Conservation (phyloP, 495 filamentous ascomycete species). For the Xylaria longipes region DNA sequence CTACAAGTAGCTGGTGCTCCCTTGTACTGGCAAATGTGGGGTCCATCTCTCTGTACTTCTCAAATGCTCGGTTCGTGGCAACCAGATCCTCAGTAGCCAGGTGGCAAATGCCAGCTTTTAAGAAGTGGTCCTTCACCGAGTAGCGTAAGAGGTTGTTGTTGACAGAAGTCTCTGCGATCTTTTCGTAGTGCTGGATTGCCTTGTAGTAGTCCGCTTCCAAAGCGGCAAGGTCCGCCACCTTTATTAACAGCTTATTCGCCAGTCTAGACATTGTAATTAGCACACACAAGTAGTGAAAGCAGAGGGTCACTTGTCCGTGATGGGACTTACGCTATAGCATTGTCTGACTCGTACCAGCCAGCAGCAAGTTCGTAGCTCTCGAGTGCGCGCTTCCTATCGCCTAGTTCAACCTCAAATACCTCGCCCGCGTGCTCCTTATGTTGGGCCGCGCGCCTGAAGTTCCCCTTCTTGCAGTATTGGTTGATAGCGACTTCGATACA, state of each 20-base stretch:
- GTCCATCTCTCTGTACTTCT: slow-evolving; percentile 83
- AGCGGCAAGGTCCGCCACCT: slow-evolving; percentile 85
- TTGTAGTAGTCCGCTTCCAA: slow-evolving; percentile 80
- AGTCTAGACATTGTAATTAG: slow-evolving; percentile 55
- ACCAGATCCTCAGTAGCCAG: slow-evolving; percentile 79
- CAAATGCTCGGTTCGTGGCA: slow-evolving; percentile 74
- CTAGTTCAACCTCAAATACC: slow-evolving; percentile 78
- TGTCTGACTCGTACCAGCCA: slow-evolving; percentile 84
- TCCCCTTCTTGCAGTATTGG: slow-evolving; percentile 82
- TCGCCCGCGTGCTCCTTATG: slow-evolving; percentile 87
- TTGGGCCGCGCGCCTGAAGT: slow-evolving; percentile 85
- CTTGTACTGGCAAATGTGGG: slow-evolving; percentile 73
- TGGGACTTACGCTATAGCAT: slow-evolving; percentile 76
- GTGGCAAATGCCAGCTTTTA: slow-evolving; percentile 87
- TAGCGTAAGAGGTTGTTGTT: slow-evolving; percentile 86
- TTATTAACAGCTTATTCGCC: slow-evolving; percentile 89
- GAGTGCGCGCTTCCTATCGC: slow-evolving; percentile 75
- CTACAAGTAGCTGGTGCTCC: slow-evolving; percentile 79
- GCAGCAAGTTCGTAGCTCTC: slow-evolving; percentile 82
- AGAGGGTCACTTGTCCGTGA: not conserved
- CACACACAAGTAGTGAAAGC: slow-evolving; percentile 17
- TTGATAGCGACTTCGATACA: slow-evolving; percentile 76
- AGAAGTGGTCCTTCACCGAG: slow-evolving; percentile 90
- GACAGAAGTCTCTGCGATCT: slow-evolving; percentile 72
- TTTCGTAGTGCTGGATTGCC: slow-evolving; percentile 80